phyloP scores from a whole-genome alignment of 192 early-diverging fungal species.

The Rhizophagus clarus region DNA sequence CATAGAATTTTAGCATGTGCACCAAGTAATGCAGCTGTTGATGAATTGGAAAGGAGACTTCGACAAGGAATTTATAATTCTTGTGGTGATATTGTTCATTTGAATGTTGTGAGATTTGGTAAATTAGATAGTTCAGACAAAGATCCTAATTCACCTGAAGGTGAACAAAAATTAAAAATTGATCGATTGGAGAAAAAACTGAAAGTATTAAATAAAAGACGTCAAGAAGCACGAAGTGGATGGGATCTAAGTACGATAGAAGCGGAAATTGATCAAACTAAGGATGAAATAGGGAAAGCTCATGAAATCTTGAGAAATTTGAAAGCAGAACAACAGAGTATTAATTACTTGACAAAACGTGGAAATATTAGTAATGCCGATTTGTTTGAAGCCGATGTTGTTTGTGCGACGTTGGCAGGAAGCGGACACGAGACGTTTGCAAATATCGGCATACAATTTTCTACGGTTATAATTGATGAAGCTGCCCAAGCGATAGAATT shows the following conservation, averaged over 20 bases:
- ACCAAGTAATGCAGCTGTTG: slow-evolving; percentile 95
- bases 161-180: slow-evolving; percentile 48
- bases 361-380: slow-evolving; percentile 61
- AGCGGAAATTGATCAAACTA: slow-evolving; percentile 46
- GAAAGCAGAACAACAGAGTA: slow-evolving; percentile 43
- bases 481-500: slow-evolving; percentile 93
- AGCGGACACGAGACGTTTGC: slow-evolving; percentile 85
- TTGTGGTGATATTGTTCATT: slow-evolving; percentile 57
- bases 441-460: slow-evolving; percentile 67
- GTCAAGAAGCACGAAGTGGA: slow-evolving; percentile 41
- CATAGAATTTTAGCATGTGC: slow-evolving; percentile 81
- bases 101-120: slow-evolving; percentile 85
- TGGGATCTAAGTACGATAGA: slow-evolving; percentile 35
- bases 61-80: slow-evolving; percentile 71
- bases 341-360: slow-evolving; percentile 45
- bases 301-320: slow-evolving; percentile 38
- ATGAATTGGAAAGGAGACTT: slow-evolving; percentile 91
- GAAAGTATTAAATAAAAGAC: slow-evolving; percentile 40
- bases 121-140: slow-evolving; percentile 70
- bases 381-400: slow-evolving; percentile 77
- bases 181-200: slow-evolving; percentile 1
- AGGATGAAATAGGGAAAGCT: slow-evolving; percentile 38
- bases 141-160: slow-evolving; percentile 40
- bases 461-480: slow-evolving; percentile 93
- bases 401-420: slow-evolving; percentile 82